These are phyloP conservation scores for Teunomyces gatunensis DNA, from an alignment of 805 yeast genomes.

Conservation along the genomic window DNA sequence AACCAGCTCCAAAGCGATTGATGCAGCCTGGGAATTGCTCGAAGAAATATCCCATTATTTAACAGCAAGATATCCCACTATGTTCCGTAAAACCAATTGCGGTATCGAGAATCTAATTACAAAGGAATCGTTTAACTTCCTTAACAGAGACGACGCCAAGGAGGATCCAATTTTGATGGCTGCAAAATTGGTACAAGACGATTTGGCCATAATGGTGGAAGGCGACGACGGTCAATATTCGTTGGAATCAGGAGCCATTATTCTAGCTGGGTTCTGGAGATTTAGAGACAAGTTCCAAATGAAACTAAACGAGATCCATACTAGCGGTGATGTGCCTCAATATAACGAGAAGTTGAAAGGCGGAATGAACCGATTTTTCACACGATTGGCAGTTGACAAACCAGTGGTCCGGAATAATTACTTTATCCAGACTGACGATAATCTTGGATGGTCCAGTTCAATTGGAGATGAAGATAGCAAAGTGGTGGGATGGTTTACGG, in stretches of 20 bases:
- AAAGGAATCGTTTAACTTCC: conserved; percentile 46
- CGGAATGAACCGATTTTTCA: conserved; percentile 67
- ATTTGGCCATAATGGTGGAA: conserved; percentile 65
- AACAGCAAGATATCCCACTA: conserved; percentile 56
- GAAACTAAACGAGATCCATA: conserved; percentile 58
- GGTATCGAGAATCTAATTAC: conserved; percentile 54
- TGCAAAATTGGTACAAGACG: conserved; percentile 61
- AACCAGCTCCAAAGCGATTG: conserved; percentile 48
- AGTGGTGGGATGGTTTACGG: conserved; percentile 60
- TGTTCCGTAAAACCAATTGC: conserved; percentile 44
- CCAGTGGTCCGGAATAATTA: conserved; percentile 69
- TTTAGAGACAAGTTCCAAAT: conserved; percentile 56
- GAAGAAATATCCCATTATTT: conserved; percentile 51
- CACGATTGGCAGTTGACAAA: conserved; percentile 52
- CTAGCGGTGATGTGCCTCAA: conserved; percentile 67
- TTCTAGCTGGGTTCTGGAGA: conserved; percentile 71
- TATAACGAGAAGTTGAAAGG: conserved; percentile 54
- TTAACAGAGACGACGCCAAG: conserved; percentile 17
- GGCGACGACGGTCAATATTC: conserved; percentile 54
- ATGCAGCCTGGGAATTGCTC: conserved; percentile 55
- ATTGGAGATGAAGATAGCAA: conserved; percentile 54
- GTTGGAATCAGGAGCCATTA: conserved; percentile 59
- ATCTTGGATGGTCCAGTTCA: conserved; percentile 62
- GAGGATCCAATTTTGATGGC: conserved; percentile 61
- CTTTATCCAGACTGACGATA: conserved; percentile 61